Conservation (phyloP, 306 rosid genomes). For the Corylus americana region DNA sequence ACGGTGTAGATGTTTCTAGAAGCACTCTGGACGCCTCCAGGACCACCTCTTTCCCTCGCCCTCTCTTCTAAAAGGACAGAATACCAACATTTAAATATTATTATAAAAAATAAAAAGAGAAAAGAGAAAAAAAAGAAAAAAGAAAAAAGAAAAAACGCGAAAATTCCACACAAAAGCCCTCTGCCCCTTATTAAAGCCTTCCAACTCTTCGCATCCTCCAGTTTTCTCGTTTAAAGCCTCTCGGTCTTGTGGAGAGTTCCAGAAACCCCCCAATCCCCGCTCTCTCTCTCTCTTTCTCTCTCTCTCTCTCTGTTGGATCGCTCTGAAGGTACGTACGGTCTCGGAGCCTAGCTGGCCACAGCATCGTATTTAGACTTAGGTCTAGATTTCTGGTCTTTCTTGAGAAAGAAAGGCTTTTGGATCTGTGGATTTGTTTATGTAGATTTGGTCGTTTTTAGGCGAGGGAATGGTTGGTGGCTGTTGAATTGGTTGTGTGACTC, state of each 20-base stretch:
- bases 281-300: not conserved
- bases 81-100: too few species aligned
- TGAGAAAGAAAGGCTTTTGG: constrained; percentile 20
- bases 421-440: constrained; percentile 43
- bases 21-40: too few species aligned
- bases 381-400: not conserved
- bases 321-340: constrained; percentile 42
- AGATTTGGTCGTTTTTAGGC: constrained; percentile 25
- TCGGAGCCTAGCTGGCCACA: not conserved
- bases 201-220: not conserved
- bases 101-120: too few species aligned
- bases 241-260: constrained; percentile 44
- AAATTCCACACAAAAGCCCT: constrained; percentile 41
- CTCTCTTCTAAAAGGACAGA: too few species aligned
- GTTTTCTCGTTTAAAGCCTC: not conserved
- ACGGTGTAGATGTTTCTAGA: too few species aligned
- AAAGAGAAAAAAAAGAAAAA: not conserved
- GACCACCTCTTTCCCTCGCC: too few species aligned
- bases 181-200: constrained; percentile 15
- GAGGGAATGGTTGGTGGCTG: not conserved
- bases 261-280: constrained; percentile 30
- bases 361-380: constrained; percentile 24
- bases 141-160: constrained; percentile 7
- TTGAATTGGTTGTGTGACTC: not conserved
- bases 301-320: constrained; percentile 29